phyloP scores from a whole-genome alignment of 768 basidiomycete species.

The Gyrodon lividus region DNA sequence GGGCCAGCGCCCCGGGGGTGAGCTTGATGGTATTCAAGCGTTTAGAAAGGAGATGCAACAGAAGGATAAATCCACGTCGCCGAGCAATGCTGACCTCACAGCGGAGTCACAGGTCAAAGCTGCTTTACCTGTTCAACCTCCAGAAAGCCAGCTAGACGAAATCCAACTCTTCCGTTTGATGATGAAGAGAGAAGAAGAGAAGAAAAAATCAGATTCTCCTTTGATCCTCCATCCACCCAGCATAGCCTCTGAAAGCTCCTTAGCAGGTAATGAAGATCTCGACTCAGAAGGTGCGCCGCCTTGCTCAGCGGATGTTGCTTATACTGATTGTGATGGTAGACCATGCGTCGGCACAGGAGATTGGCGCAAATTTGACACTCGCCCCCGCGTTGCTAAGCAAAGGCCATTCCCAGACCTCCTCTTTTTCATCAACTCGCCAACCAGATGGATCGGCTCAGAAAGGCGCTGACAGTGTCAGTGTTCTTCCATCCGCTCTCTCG shows the following conservation, averaged over 20 bases:
- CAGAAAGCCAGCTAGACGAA: conserved; percentile 61
- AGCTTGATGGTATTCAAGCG: conserved; percentile 80
- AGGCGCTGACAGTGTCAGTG: conserved; percentile 2
- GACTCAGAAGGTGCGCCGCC: conserved; percentile 20
- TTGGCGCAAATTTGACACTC: conserved; percentile 3
- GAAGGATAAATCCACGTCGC: conserved; percentile 53
- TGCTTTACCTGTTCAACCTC: conserved; percentile 15
- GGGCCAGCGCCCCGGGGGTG: conserved; percentile 56
- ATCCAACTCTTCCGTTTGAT: conserved; percentile 80
- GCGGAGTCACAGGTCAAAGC: conserved; percentile 18
- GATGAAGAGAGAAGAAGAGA: conserved; percentile 76
- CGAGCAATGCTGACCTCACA: conserved; percentile 8
- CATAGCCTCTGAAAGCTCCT: conserved; percentile 12
- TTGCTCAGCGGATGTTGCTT: not conserved
- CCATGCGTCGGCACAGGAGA: conserved; percentile 2
- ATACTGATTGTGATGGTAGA: conserved; percentile 16
- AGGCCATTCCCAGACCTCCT: conserved; percentile 6
- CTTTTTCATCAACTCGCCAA: conserved; percentile 17
- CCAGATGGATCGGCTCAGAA: conserved; percentile 5
- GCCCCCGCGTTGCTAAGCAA: conserved; percentile 7
- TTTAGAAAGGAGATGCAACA: conserved; percentile 86
- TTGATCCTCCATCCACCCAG: not conserved
- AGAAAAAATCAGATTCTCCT: conserved; percentile 35
- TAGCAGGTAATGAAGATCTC: conserved; percentile 7
- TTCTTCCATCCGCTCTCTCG: conserved; percentile 9